phyloP scores from a whole-genome alignment of 1,139 yeast genomes.

The Sugiyamaella grinbergsii region DNA sequence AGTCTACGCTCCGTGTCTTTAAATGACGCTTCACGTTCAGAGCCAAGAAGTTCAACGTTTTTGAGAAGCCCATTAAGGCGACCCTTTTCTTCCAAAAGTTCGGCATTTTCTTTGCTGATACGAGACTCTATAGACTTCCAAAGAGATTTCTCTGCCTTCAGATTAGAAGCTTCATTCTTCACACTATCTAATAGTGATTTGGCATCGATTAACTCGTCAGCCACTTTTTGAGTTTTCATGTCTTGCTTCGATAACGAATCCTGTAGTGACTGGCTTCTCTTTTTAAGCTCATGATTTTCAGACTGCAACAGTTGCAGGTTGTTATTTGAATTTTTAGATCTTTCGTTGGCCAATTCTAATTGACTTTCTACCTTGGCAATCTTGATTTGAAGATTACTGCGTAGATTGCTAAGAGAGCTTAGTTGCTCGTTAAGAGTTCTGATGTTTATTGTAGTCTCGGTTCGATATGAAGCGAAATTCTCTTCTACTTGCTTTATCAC shows the following conservation, averaged over 20 bases:
- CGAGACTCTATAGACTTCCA: constrained; percentile 55
- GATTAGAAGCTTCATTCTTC: constrained; percentile 51
- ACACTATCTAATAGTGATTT: constrained; percentile 46
- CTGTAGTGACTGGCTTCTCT: constrained; percentile 54
- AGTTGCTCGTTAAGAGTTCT: constrained; percentile 48
- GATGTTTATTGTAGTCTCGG: constrained; percentile 49
- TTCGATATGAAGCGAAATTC: constrained; percentile 44
- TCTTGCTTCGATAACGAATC: constrained; percentile 58
- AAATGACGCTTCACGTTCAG: constrained; percentile 61
- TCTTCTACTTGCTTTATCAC: constrained; percentile 42
- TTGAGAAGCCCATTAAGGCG: constrained; percentile 61
- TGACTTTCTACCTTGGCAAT: constrained; percentile 53
- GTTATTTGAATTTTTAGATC: constrained; percentile 42
- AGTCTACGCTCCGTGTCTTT: constrained; percentile 56
- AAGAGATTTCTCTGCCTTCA: constrained; percentile 58
- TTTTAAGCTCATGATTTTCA: constrained; percentile 52
- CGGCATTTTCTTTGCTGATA: constrained; percentile 56
- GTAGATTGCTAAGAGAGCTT: constrained; percentile 49
- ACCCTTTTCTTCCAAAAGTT: constrained; percentile 59
- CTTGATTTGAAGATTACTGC: constrained; percentile 50
- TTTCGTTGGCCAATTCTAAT: constrained; percentile 50
- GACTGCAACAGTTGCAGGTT: constrained; percentile 45
- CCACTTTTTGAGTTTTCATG: constrained; percentile 55
- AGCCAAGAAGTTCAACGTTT: constrained; percentile 61
- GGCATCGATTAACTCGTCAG: constrained; percentile 55